Evolutionary conservation across 1,284 basidiomycete genomes (phyloP).

Genomic region (Spongispora temasekensis): DNA sequence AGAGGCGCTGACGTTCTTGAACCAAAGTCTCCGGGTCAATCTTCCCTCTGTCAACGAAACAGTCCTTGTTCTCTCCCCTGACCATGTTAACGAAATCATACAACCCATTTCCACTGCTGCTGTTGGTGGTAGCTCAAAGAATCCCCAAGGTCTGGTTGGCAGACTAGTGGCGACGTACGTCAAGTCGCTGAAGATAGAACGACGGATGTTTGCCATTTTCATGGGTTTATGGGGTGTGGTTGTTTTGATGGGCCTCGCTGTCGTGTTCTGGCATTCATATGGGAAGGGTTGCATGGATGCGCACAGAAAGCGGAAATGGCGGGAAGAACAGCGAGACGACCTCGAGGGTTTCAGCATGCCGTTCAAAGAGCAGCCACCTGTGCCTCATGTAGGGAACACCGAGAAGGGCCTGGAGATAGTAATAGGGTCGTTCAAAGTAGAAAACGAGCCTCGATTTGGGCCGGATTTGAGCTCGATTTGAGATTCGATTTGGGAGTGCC

Average conservation of each 20-base stretch:
- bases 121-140: constrained; percentile 59
- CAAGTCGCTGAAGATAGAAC: constrained; percentile 73
- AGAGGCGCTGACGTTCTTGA: constrained; percentile 88
- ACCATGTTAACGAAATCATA: constrained; percentile 72
- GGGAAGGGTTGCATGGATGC: constrained; percentile 48
- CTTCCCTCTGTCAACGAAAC: constrained; percentile 74
- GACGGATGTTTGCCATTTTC: constrained; percentile 81
- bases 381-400: constrained; percentile 23
- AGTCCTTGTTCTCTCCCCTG: constrained; percentile 74
- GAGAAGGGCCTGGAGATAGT: constrained; percentile 33
- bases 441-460: too few relatives aligned
- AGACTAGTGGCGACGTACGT: constrained; percentile 76
- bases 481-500: too few relatives aligned
- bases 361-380: constrained; percentile 34
- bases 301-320: constrained; percentile 51
- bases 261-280: constrained; percentile 70
- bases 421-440: too few relatives aligned
- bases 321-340: constrained; percentile 51
- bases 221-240: constrained; percentile 79
- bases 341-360: constrained; percentile 47
- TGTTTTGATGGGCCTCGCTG: constrained; percentile 66
- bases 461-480: too few relatives aligned
- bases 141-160: constrained; percentile 69
- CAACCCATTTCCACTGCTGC: constrained; percentile 80
- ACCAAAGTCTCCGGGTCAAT: constrained; percentile 81